Evolutionary conservation across 305 asterid species (phyloP).

Genomic region (Rubia balearica): DNA sequence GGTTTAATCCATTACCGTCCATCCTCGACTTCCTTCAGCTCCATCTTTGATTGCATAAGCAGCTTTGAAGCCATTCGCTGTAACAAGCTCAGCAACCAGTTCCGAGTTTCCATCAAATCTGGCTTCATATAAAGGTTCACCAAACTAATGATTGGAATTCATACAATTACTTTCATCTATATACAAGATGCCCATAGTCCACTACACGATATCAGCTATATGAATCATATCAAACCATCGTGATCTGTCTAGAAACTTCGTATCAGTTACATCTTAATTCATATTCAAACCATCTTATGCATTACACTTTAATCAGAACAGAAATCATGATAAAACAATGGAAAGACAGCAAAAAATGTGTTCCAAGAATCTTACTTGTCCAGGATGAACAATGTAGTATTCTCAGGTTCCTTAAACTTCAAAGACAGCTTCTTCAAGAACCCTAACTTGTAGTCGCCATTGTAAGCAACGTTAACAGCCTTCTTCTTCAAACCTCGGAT

Average conservation of each 20-base stretch:
- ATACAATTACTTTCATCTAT: too few species aligned
- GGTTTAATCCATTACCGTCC: conserved; percentile 54
- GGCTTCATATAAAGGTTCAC: conserved; percentile 63
- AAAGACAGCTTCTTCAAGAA: conserved; percentile 66
- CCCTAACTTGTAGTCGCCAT: conserved; percentile 69
- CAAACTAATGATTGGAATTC: conserved; percentile 21
- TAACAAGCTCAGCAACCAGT: conserved; percentile 85
- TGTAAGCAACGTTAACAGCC: conserved; percentile 52
- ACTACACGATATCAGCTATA: too few species aligned
- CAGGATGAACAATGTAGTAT: conserved; percentile 72
- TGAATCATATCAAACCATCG: too few species aligned
- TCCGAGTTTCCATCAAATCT: conserved; percentile 96
- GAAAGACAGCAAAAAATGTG: background rate
- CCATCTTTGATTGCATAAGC: conserved; percentile 95
- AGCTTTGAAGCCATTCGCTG: conserved; percentile 86
- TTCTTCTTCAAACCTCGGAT: conserved; percentile 73
- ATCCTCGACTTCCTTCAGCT: conserved; percentile 88
- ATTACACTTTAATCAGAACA: background rate
- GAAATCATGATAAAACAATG: background rate
- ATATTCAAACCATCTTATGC: background rate
- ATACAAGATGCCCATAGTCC: too few species aligned
- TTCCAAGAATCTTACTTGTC: conserved; percentile 70
- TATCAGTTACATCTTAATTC: background rate
- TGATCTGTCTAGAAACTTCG: background rate
- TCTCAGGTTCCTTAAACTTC: conserved; percentile 80